Evolutionary conservation across 768 basidiomycete species (phyloP).

Genomic region (Pisolithus tinctorius): DNA sequence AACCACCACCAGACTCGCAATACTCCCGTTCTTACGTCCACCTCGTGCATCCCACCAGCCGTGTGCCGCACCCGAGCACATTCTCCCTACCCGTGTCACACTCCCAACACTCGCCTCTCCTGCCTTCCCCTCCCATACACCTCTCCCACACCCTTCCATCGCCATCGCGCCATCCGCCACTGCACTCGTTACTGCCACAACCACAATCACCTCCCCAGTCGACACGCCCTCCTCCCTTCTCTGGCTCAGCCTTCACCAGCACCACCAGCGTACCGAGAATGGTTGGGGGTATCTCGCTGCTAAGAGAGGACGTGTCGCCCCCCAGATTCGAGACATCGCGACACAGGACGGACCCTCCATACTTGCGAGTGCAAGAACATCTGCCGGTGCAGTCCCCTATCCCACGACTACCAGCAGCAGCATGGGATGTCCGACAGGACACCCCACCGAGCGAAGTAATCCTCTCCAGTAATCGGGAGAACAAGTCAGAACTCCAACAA

Average conservation of each 20-base stretch:
- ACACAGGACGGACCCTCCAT: not conserved
- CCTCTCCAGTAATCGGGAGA: not conserved
- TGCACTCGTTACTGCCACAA: conserved; percentile 6
- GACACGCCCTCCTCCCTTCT: conserved; percentile 6
- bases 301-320: conserved; percentile 11
- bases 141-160: conserved; percentile 8
- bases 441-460: not conserved
- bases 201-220: conserved; percentile 13
- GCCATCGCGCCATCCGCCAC: conserved; percentile 2
- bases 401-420: not conserved
- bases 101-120: not conserved
- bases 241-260: not conserved
- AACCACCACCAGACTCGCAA: not conserved
- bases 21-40: not conserved
- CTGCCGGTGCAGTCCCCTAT: conserved; percentile 2
- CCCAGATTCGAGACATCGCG: conserved; percentile 6
- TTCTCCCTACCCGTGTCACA: not conserved
- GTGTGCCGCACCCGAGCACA: not conserved
- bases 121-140: not conserved
- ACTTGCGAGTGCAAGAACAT: not conserved
- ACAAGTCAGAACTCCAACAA: not conserved
- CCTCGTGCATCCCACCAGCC: not conserved
- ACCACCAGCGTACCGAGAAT: conserved; percentile 16
- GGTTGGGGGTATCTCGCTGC: conserved; percentile 21
- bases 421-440: conserved; percentile 7